Evolutionary conservation across 2,329 filamentous ascomycete genomes (phyloP).

Genomic region (Penicillium sp.): DNA sequence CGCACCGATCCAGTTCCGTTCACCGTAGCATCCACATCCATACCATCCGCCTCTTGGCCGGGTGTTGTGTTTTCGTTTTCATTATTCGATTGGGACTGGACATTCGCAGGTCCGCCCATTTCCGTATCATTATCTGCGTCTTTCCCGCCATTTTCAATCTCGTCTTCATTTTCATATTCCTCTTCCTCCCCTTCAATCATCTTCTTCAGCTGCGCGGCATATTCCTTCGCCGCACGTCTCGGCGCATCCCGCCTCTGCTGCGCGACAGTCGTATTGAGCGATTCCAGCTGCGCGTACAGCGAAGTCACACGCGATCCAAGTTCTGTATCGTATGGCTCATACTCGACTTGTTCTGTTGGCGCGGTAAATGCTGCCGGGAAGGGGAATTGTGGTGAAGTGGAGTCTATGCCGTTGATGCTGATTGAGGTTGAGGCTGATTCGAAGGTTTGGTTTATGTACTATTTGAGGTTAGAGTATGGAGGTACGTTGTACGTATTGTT

Average conservation of each 20-base stretch:
- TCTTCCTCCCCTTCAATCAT: constrained; percentile 40
- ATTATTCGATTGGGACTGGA: not conserved
- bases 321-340: constrained; percentile 45
- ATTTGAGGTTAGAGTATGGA: not conserved
- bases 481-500: not conserved
- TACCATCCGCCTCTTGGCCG: constrained; percentile 15
- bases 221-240: constrained; percentile 38
- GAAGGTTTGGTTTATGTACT: constrained; percentile 48
- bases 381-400: constrained; percentile 30
- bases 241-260: constrained; percentile 47
- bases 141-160: constrained; percentile 35
- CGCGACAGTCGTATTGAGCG: constrained; percentile 47
- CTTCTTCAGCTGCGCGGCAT: constrained; percentile 34
- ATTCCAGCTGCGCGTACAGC: constrained; percentile 49
- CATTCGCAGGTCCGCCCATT: constrained; percentile 14
- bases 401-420: constrained; percentile 49
- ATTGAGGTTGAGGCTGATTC: constrained; percentile 44
- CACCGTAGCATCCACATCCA: constrained; percentile 31
- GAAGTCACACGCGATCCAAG: constrained; percentile 44
- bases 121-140: constrained; percentile 33
- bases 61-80: not conserved
- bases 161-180: constrained; percentile 61
- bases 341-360: constrained; percentile 45
- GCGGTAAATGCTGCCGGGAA: constrained; percentile 35
- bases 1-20: not conserved